Base-by-base conservation (phyloP, 345 rosid genomes). In the Rhodamnia rubescens region DNA sequence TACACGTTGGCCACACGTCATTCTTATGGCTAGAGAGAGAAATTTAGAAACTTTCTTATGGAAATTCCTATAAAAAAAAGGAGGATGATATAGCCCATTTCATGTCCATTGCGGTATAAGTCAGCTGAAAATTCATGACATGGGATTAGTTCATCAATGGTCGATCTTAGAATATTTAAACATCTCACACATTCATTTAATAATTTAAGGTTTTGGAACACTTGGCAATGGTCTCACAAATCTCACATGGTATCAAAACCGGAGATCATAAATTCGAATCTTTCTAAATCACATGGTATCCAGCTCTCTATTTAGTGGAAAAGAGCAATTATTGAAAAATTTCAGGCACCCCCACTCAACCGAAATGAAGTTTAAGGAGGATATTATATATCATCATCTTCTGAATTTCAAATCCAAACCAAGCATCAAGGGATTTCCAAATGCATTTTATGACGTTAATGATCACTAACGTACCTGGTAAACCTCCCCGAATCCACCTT, bases 401-500 rank as follows among this genome's bases (percentile, higher is more conserved):
- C 8, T 32, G 24, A 69, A 40, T 1, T 2, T 20, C 47, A 36
- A 32, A 4, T 64, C 75, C 44, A 64, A 18, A 69, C 78, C 0
- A 0, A 32, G 7, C 7, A 69, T 36, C 1, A 69, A 69, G 78
- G 1, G 2, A 69, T 36, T 32, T 61, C 21, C 78, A 11, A 69
- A 69, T 32, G 47, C 12, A 69, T 69, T 32, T 61, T 29, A 61
- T 42, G 0, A 29, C 1, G 1, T 29, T 69, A 69, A 32, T 36
- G 24, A 32, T 18, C 44, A 69, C 47, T 36, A 18, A 47, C 87
- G 84, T 57, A 89, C 51, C 54, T 90, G 85, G 5, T 85, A 87
- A 49, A 91, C 36, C 1, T 89, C 78, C 44, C 47, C 78, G 26
- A 69, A 69, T 69, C 78, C 78, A 69, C 78, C 78, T 69, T 32